Base-by-base conservation (phyloP, 805 yeast genomes). In the Lipomyces starkeyi region DNA sequence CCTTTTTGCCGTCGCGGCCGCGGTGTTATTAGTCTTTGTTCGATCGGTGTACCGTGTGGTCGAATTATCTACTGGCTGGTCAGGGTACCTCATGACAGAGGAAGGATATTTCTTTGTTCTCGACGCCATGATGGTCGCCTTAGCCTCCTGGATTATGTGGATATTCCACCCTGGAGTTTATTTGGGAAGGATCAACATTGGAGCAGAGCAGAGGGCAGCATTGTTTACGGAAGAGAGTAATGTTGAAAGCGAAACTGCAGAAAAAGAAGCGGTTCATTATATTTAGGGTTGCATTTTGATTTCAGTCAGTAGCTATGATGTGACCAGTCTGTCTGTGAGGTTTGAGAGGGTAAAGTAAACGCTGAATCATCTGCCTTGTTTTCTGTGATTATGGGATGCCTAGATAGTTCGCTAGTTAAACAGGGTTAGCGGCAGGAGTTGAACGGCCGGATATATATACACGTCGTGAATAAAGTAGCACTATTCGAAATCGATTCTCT, bases 21-120 rank as follows among this genome's bases (percentile, higher is more conserved):
- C 67, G 7, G 68, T 65, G 2, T 14, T 85, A 0, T 81, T 85
- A 43, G 83, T 90, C 17, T 89, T 84, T 71, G 79, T 85, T 37
- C 84, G 96, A 75, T 88, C 92, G 73, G 80, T 87, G 43, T 90
- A 89, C 77, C 84, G 95, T 76, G 83, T 89, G 40, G 81, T 85
- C 54, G 95, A 90, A 77, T 79, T 90, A 66, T 77, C 85, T 1
- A 84, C 85, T 72, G 91, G 91, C 9, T 89, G 91, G 87, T 63
- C 73, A 9, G 91, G 93, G 0, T 81, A 76, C 64, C 78, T 90
- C 73, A 88, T 88, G 59, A 80, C 83, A 0, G 84, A 83, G 62
- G 90, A 87, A 73, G 76, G 79, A 59, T 86, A 83, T 71, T 85
- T 87, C 70, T 79, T 87, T 75, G 80, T 82, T 27, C 75, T 87